Evolutionary conservation across 257 asterid species (phyloP).

Genomic region (Galeopsis tetrahit): DNA sequence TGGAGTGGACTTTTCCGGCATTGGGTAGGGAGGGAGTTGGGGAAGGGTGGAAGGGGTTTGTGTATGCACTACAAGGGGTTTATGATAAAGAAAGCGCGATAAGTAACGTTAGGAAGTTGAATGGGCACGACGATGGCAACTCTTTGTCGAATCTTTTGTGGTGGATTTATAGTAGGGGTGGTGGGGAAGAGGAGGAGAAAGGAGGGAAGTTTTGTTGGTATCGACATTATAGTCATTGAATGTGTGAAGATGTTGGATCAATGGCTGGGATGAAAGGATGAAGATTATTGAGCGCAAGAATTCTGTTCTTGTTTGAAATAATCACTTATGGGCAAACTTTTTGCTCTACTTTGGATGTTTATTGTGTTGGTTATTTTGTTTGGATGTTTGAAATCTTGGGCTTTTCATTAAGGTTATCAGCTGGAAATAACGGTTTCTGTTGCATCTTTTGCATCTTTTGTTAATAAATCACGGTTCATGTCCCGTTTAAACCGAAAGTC

Average conservation of each 20-base stretch:
- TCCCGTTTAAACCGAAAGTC: too few species aligned
- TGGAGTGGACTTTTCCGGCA: slow-evolving; percentile 78
- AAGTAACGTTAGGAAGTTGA: slow-evolving; percentile 51
- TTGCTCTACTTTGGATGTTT: not conserved
- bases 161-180: slow-evolving; percentile 86
- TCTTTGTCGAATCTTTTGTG: slow-evolving; percentile 79
- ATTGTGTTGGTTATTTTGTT: not conserved
- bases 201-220: slow-evolving; percentile 66
- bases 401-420: slow-evolving; percentile 2
- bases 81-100: slow-evolving; percentile 66
- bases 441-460: too few species aligned
- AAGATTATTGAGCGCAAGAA: not conserved
- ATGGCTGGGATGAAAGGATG: not conserved
- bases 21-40: slow-evolving; percentile 83
- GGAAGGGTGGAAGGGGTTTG: slow-evolving; percentile 96
- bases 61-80: slow-evolving; percentile 75
- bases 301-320: not conserved
- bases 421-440: not conserved
- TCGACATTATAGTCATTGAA: slow-evolving; percentile 72
- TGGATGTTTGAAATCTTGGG: slow-evolving; percentile 30
- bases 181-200: slow-evolving; percentile 39
- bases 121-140: slow-evolving; percentile 83
- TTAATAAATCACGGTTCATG: too few species aligned
- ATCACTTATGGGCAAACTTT: not conserved
- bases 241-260: not conserved